Conservation (phyloP, 2,329 filamentous ascomycete genomes). For the Emydomyces testavorans region DNA sequence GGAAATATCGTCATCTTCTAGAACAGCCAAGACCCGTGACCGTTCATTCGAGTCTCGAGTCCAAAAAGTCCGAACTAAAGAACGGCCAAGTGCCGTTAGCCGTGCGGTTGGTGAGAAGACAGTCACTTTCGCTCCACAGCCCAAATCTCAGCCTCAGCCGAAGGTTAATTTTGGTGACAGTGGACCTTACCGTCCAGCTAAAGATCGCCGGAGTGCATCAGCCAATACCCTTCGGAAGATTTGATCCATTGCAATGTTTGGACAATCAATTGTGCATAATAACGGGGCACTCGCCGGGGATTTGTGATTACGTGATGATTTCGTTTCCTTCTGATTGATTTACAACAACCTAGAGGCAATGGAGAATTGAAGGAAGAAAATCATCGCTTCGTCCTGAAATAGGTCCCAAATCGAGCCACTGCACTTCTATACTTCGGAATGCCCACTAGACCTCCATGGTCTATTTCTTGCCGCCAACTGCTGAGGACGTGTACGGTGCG, state of each 20-base stretch:
- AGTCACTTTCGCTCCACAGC: constrained; percentile 48
- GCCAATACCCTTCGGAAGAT: constrained; percentile 39
- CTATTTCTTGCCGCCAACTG: no score
- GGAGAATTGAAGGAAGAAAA: no score
- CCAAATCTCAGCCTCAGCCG: constrained; percentile 27
- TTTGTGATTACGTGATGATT: not conserved
- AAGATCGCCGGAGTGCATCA: constrained; percentile 40
- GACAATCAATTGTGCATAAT: constrained; percentile 26
- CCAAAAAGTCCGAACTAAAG: constrained; percentile 32
- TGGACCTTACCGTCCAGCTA: constrained; percentile 24
- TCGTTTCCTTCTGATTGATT: not conserved
- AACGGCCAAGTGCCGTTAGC: constrained; percentile 24
- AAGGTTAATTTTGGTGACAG: constrained; percentile 15
- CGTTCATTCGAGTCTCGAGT: constrained; percentile 49
- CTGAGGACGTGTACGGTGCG: no score
- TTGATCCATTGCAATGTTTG: constrained; percentile 20
- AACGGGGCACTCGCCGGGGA: not conserved
- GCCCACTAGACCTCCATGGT: no score
- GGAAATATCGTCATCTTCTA: constrained; percentile 45
- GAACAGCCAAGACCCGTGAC: constrained; percentile 36
- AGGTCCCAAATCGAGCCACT: no score
- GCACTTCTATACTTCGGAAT: no score
- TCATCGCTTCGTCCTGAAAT: no score
- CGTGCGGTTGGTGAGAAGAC: constrained; percentile 42
- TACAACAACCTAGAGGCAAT: not conserved